A percentile compares a stretch with the other conserved stretches of the same genome.
These are phyloP conservation scores for Cyanidioschyzon merolae DNA, from an alignment of 23 red algal genomes.

Conservation along the genomic window DNA sequence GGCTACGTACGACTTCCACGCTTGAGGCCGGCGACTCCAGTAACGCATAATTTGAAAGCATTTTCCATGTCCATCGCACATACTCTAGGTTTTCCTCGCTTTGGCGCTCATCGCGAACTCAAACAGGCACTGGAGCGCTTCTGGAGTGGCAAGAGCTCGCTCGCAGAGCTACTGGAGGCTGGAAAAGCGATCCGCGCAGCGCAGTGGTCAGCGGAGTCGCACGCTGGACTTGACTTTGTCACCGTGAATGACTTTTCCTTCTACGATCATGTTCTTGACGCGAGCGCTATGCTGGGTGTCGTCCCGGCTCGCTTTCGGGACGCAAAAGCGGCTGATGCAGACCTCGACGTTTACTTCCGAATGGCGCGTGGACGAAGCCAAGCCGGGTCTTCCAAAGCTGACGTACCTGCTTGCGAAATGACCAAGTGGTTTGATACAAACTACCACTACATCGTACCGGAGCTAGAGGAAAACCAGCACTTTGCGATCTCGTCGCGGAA, in stretches of 20 bases:
- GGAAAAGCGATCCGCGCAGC: conserved; percentile 22
- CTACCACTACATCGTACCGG: conserved; percentile 82
- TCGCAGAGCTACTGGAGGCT: conserved; percentile 27
- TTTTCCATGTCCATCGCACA: not conserved
- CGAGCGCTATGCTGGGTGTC: conserved; percentile 36
- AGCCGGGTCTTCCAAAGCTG: not conserved
- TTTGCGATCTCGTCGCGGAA: not conserved
- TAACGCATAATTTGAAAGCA: too few species aligned
- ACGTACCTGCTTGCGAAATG: conserved; percentile 45
- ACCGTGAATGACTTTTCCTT: conserved; percentile 53
- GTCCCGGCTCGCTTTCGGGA: conserved; percentile 38
- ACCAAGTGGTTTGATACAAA: conserved; percentile 86
- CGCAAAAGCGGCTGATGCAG: conserved; percentile 1
- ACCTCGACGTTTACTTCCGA: conserved; percentile 44
- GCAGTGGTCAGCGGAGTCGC: conserved; percentile 16
- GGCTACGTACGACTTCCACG: too few species aligned
- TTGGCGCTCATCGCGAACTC: conserved; percentile 65
- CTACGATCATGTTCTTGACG: conserved; percentile 68
- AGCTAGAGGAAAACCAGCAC: conserved; percentile 27
- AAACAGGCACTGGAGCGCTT: conserved; percentile 71
- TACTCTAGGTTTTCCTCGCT: conserved; percentile 69
- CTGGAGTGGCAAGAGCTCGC: conserved; percentile 38
- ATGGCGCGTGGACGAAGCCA: conserved; percentile 60
- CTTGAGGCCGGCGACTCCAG: too few species aligned
- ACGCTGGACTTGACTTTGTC: conserved; percentile 40